Conservation (phyloP, 139 green algal genomes). For the Volvox africanus region DNA sequence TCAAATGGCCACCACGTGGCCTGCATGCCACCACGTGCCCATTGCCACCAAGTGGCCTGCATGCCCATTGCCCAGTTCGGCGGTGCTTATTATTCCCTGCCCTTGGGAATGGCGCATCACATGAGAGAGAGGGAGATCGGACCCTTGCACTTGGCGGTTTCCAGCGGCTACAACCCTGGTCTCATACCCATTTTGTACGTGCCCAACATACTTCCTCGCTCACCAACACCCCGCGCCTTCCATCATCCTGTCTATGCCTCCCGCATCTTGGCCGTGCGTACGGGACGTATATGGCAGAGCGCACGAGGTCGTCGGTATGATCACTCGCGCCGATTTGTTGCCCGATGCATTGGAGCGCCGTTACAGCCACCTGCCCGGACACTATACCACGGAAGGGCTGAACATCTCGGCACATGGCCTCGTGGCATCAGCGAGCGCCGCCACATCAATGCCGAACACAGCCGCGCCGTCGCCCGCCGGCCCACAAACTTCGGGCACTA, state of each 20-base stretch:
- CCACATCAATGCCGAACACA: neutral
- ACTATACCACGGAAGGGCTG: conserved; percentile 55
- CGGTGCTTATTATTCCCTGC: no score
- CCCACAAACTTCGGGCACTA: no score
- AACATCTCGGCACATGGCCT: conserved; percentile 25
- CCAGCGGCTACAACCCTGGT: neutral
- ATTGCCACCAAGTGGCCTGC: no score
- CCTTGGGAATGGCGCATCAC: no score
- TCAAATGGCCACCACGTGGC: no score
- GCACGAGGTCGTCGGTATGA: conserved; percentile 80
- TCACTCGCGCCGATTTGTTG: conserved; percentile 85
- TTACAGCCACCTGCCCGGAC: conserved; percentile 43
- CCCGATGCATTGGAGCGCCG: conserved; percentile 54
- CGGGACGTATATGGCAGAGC: conserved; percentile 46
- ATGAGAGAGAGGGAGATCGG: no score
- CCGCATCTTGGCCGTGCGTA: no score
- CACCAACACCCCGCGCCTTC: neutral
- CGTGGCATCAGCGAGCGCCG: neutral
- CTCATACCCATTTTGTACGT: neutral
- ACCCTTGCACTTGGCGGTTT: neutral
- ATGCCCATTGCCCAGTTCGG: no score
- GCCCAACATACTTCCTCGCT: neutral
- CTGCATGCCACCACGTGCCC: no score
- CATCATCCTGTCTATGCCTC: no score
- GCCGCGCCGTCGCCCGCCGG: no score